Conservation (phyloP, 2,329 filamentous ascomycete genomes). For the Cladophialophora psammophila region DNA sequence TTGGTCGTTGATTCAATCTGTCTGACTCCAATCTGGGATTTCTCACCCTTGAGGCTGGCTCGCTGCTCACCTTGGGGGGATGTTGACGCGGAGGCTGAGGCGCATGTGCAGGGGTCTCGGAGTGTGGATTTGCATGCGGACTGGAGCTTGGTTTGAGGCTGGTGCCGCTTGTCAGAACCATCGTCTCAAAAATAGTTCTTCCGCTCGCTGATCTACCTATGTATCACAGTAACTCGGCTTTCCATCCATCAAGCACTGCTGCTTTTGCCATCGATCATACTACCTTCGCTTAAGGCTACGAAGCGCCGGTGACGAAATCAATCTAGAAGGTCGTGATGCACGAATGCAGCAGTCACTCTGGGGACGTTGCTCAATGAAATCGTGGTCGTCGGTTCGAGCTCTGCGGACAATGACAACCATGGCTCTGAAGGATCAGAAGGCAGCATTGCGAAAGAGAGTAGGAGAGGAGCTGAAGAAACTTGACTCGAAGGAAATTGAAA, state of each 20-base stretch:
- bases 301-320: neutral
- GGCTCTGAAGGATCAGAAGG: slow-evolving; percentile 37
- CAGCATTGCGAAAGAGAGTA: slow-evolving; percentile 38
- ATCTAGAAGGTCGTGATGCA: slow-evolving; percentile 11
- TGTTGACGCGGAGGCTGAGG: slow-evolving; percentile 37
- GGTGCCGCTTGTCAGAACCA: slow-evolving; percentile 8
- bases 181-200: slow-evolving; percentile 20
- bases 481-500: slow-evolving; percentile 32
- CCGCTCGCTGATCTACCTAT: neutral
- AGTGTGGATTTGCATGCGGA: slow-evolving; percentile 9
- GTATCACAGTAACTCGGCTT: neutral
- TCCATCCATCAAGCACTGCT: neutral
- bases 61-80: slow-evolving; percentile 1
- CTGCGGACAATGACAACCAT: slow-evolving; percentile 27
- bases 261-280: neutral
- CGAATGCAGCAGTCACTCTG: slow-evolving; percentile 11
- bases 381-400: slow-evolving; percentile 4
- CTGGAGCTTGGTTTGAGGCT: slow-evolving; percentile 22
- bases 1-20: slow-evolving; percentile 21
- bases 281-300: neutral
- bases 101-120: slow-evolving; percentile 23
- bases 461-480: slow-evolving; percentile 31
- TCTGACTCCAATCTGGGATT: slow-evolving; percentile 7
- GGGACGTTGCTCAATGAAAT: slow-evolving; percentile 24
- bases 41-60: slow-evolving; percentile 25